Base-by-base conservation (phyloP, 345 rosid species). In the Citrus australasica region DNA sequence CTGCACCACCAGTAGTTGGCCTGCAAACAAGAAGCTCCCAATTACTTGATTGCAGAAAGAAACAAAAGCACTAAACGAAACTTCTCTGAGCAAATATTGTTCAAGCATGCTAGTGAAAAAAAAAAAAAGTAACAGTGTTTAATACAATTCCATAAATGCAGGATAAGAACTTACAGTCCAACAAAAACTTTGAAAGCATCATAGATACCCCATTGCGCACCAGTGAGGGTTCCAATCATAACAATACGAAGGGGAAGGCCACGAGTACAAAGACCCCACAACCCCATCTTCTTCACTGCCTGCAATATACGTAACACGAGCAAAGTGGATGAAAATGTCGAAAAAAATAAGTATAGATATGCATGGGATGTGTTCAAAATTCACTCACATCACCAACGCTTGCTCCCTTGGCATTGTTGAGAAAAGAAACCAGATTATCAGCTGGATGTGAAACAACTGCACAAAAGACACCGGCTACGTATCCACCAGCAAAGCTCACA, bases 181-280 rank as follows among this genome's bases (percentile, higher is more conserved):
- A 91, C 91, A 75, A 88, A 90, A 73, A 94, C 99, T 90, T 94
- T 94, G 84, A 90, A 90, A 56, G 97, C 85, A 81, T 96, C 99
- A 67, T 96, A 96, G 87, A 96, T 89, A 53, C 85, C 94, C 99
- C 99, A 96, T 73, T 96, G 97, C 2, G 93, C 90, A 75, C 97
- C 97, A 3, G 98, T 96, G 33, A 96, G 97, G 59, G 99, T 92
- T 84, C 99, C 98, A 1, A 96, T 88, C 98, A 96, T 96, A 81
- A 94, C 84, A 74, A 96, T 92, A 38, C 97, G 95, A 60, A 92
- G 97, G 48, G 99, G 98, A 82, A 96, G 97, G 55, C 98, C 98
- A 37, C 94, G 94, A 2, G 99, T 93, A 67, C 87, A 87, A 66
- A 93, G 90, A 74, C 99, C 99, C 95, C 77, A 80, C 82, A 87